phyloP scores from a whole-genome alignment of 2,329 filamentous ascomycete species.

The Didymella sp. region DNA sequence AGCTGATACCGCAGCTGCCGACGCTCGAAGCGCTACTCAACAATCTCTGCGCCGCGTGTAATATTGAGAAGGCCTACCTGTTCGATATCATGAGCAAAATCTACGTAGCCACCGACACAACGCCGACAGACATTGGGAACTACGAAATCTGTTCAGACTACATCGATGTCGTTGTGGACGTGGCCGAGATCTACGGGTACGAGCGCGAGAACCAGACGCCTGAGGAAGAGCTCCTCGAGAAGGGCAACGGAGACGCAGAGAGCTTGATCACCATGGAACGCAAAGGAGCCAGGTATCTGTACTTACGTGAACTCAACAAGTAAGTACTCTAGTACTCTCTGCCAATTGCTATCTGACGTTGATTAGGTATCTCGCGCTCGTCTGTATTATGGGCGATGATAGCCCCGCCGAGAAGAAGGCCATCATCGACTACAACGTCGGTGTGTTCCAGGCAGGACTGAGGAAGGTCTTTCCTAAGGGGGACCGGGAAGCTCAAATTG shows the following conservation, averaged over 20 bases:
- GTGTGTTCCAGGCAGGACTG: slow-evolving; percentile 79
- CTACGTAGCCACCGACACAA: slow-evolving; percentile 95
- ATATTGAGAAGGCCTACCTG: slow-evolving; percentile 96
- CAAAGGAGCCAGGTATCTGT: slow-evolving; percentile 65
- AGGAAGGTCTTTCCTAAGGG: slow-evolving; percentile 73
- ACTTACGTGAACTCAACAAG: slow-evolving; percentile 72
- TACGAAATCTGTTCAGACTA: slow-evolving; percentile 99
- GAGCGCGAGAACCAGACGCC: slow-evolving; percentile 49
- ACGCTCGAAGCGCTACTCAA: slow-evolving; percentile 94
- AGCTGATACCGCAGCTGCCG: slow-evolving; percentile 90
- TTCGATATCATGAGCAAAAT: slow-evolving; percentile 99
- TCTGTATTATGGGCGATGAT: slow-evolving; percentile 84
- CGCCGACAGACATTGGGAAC: slow-evolving; percentile 90
- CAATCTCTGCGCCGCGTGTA: slow-evolving; percentile 88
- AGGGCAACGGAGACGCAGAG: slow-evolving; percentile 62
- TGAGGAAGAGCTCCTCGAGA: slow-evolving; percentile 47
- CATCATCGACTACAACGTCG: slow-evolving; percentile 85
- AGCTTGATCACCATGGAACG: slow-evolving; percentile 68
- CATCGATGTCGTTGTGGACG: slow-evolving; percentile 97
- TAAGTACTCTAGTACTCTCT: slow-evolving; percentile 46
- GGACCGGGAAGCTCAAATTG: slow-evolving; percentile 37
- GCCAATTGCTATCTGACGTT: slow-evolving; percentile 7
- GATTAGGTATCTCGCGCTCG: slow-evolving; percentile 75
- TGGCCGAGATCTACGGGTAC: slow-evolving; percentile 94
- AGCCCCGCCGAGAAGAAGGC: slow-evolving; percentile 84